These are phyloP conservation scores for Dictyostelium purpureum DNA, from an alignment of 78 protist genomes.

Conservation along the genomic window DNA sequence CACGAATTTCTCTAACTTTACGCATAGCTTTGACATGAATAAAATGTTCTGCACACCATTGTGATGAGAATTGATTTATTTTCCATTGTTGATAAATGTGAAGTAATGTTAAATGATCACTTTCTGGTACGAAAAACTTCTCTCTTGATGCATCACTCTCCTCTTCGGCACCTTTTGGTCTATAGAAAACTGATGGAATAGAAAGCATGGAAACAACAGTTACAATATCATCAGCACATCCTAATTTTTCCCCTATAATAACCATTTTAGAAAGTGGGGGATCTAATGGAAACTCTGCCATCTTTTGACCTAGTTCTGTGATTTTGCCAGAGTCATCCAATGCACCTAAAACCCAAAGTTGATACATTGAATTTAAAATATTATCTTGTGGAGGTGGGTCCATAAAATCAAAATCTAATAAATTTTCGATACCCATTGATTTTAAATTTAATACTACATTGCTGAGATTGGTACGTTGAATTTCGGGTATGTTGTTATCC, in stretches of 20 bases:
- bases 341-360: constrained; percentile 98
- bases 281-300: constrained; percentile 98
- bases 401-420: constrained; percentile 97
- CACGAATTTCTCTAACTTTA: constrained; percentile 87
- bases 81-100: constrained; percentile 96
- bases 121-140: constrained; percentile 96
- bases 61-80: constrained; percentile 62
- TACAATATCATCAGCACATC: constrained; percentile 84
- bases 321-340: constrained; percentile 93
- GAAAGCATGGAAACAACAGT: constrained; percentile 95
- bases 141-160: constrained; percentile 91
- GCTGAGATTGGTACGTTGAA: constrained; percentile 97
- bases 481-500: constrained; percentile 96
- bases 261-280: constrained; percentile 97
- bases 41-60: constrained; percentile 96
- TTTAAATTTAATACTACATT: constrained; percentile 97
- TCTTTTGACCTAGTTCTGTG: constrained; percentile 89
- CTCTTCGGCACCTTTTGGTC: constrained; percentile 96
- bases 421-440: constrained; percentile 95
- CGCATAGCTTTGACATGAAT: constrained; percentile 93
- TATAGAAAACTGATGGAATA: constrained; percentile 90
- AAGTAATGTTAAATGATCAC: constrained; percentile 97
- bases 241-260: constrained; percentile 62
- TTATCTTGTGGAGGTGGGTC: constrained; percentile 99
- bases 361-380: constrained; percentile 93